phyloP scores from a whole-genome alignment of 2,329 filamentous ascomycete genomes.

The Fusarium praegraminearum region DNA sequence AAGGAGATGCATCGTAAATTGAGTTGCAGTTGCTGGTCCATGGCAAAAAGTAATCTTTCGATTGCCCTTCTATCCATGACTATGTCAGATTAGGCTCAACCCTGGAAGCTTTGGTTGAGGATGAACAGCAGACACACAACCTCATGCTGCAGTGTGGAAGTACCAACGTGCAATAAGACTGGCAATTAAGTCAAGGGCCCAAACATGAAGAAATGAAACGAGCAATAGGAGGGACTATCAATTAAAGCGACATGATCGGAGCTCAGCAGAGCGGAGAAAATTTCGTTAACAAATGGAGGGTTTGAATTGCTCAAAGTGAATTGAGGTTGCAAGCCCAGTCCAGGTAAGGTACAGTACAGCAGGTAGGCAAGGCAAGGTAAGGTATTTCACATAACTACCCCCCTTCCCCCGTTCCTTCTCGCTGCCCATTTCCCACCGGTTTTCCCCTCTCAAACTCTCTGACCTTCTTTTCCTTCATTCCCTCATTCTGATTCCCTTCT shows the following conservation, averaged over 20 bases:
- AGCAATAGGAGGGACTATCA: constrained; percentile 1
- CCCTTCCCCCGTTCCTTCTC: constrained; percentile 52
- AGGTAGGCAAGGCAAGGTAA: constrained; percentile 37
- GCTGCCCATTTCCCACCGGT: constrained; percentile 47
- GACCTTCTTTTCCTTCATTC: constrained; percentile 34
- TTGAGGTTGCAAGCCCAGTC: constrained; percentile 38
- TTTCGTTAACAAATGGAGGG: constrained; percentile 34
- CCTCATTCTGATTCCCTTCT: constrained; percentile 15
- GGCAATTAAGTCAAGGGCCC: neutral
- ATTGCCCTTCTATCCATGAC: neutral
- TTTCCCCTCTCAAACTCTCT: constrained; percentile 42
- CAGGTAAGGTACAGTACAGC: constrained; percentile 12
- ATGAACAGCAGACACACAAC: constrained; percentile 16
- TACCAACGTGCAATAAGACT: constrained; percentile 5
- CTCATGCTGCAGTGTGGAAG: constrained; percentile 13
- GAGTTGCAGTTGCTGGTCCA: neutral
- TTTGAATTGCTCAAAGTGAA: constrained; percentile 27
- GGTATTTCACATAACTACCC: constrained; percentile 55
- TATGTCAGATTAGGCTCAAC: constrained; percentile 19
- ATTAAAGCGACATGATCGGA: constrained; percentile 18
- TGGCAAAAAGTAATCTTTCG: neutral
- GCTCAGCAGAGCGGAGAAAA: constrained; percentile 31
- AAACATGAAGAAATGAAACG: neutral
- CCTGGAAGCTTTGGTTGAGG: constrained; percentile 24
- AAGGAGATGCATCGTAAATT: neutral